Percentiles rank a stretch among this genome's conserved stretches.
Conservation (phyloP, 2,329 filamentous ascomycete genomes). For the Clonostachys rhizophaga region DNA sequence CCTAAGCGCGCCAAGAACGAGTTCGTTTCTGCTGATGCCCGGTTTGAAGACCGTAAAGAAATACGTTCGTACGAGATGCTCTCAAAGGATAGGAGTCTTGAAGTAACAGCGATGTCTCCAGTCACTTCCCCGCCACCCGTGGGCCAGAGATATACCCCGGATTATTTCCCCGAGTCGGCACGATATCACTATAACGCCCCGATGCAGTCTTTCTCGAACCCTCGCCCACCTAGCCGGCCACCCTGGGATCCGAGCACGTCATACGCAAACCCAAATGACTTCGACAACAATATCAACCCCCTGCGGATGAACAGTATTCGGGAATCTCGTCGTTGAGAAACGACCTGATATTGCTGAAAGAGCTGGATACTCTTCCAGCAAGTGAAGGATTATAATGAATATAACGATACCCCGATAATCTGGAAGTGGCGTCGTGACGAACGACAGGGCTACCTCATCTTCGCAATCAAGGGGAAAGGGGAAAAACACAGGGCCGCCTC, state of each 20-base stretch:
- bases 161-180: constrained; percentile 51
- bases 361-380: too few species aligned
- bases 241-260: constrained; percentile 37
- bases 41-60: constrained; percentile 54
- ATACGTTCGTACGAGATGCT: constrained; percentile 80
- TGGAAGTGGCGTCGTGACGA: too few species aligned
- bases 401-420: too few species aligned
- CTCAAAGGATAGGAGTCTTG: constrained; percentile 48
- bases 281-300: constrained; percentile 42
- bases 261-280: constrained; percentile 22
- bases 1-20: constrained; percentile 55
- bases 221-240: constrained; percentile 37
- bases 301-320: constrained; percentile 44
- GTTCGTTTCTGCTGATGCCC: constrained; percentile 85
- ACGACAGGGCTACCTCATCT: too few species aligned
- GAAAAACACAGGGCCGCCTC: too few species aligned
- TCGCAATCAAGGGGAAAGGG: too few species aligned
- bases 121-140: constrained; percentile 6
- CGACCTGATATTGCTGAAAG: too few species aligned
- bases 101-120: constrained; percentile 46
- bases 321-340: too few species aligned
- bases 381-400: too few species aligned
- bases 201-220: constrained; percentile 50
- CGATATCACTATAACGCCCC: constrained; percentile 54
- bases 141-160: constrained; percentile 40